Base-by-base conservation (phyloP, 331 rosid genomes). In the Rhamnella rubrinervis region DNA sequence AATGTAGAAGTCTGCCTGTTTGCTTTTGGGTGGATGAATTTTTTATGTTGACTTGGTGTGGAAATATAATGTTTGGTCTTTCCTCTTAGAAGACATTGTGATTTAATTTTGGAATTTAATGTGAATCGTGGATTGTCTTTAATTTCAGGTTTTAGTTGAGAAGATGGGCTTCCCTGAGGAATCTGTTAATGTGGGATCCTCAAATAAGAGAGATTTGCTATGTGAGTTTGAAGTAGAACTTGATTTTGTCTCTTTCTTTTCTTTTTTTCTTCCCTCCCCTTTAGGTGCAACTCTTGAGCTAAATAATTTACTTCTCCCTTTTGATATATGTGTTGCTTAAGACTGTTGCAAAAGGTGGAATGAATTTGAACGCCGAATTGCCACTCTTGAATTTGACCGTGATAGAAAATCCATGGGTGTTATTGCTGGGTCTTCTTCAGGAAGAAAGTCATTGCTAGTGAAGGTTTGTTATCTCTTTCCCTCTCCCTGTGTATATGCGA, bases 301-400 rank as follows among this genome's bases (percentile, higher is more conserved):
- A 31, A 31, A 31, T 3, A 31, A 31, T 4, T 31, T 31, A 53
- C 19, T 53, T 5, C 8, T 6, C 10, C 19, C 58, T 20, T 20
- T 8, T 53, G 21, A 20, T 53, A 9, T 15, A 17, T 53, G 5
- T 19, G 18, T 65, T 28, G 21, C 59, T 40, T 37, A 38, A 81
- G 85, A 73, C 39, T 72, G 85, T 64, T 76, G 63, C 67, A 61
- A 77, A 56, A 59, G 57, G 40, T 76, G 85, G 85, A 76, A 64
- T 38, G 17, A 72, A 11, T 23, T 68, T 16, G 76, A 81, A 38
- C 58, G 1, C 4, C 75, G 85, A 17, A 81, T 81, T 76, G 85
- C 85, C 63, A 81, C 82, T 14, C 78, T 81, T 6, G 85, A 81
- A 76, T 81, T 81, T 81, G 85, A 81, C 63, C 81, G 78, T 59